Evolutionary conservation across 257 asterid genomes (phyloP).

Genomic region (Euphrasia confusa): DNA sequence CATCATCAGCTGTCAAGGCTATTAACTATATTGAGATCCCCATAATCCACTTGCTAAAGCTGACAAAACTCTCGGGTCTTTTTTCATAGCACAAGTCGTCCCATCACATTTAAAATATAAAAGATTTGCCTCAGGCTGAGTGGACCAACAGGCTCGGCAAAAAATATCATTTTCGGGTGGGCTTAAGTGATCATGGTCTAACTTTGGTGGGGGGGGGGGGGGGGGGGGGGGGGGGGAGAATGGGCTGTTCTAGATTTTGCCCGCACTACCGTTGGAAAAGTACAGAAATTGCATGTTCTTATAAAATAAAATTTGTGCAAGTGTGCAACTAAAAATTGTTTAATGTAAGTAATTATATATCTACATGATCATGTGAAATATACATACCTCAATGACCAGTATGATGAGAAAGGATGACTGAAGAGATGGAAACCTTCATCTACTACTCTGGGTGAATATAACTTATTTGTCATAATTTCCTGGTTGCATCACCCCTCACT

Average conservation of each 20-base stretch:
- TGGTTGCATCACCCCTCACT: constrained; percentile 45
- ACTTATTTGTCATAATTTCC: constrained; percentile 27
- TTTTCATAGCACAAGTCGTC: too few relatives aligned
- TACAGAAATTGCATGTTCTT: constrained; percentile 1
- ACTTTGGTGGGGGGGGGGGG: too few relatives aligned
- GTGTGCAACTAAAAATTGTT: neutral
- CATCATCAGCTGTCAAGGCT: constrained; percentile 32
- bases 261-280: constrained; percentile 14
- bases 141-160: too few relatives aligned
- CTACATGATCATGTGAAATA: constrained; percentile 6
- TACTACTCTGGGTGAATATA: constrained; percentile 13
- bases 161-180: too few relatives aligned
- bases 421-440: constrained; percentile 7
- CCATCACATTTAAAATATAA: too few relatives aligned
- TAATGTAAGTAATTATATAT: constrained; percentile 4
- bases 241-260: too few relatives aligned
- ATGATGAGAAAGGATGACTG: constrained; percentile 25
- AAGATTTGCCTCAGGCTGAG: too few relatives aligned
- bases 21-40: neutral
- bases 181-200: constrained; percentile 3
- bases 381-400: constrained; percentile 34
- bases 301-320: neutral
- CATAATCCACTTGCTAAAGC: neutral
- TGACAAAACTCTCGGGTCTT: too few relatives aligned
- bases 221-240: too few relatives aligned